Percentiles rank a stretch among this genome's conserved stretches.
Conservation (phyloP, 2,329 filamentous ascomycete genomes). For the Septoria petroselini region DNA sequence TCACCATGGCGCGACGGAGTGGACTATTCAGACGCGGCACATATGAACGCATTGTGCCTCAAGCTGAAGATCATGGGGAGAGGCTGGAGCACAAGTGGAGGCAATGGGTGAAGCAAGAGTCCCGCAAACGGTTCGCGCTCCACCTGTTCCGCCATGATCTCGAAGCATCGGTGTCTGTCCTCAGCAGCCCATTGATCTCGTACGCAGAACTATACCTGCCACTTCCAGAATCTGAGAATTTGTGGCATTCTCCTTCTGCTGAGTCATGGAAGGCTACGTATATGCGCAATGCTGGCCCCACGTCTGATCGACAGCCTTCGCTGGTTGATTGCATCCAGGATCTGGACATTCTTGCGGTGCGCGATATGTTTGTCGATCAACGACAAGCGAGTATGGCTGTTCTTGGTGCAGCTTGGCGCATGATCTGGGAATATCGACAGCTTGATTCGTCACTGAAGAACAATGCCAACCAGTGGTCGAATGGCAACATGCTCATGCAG, state of each 20-base stretch:
- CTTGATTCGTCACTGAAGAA: constrained; percentile 54
- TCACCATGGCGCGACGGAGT: constrained; percentile 55
- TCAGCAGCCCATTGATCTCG: constrained; percentile 63
- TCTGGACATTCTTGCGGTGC: constrained; percentile 51
- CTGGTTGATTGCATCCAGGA: constrained; percentile 58
- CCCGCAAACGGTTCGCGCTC: constrained; percentile 66
- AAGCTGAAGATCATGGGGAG: constrained; percentile 55
- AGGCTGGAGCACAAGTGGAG: constrained; percentile 63
- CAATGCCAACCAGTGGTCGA: constrained; percentile 45
- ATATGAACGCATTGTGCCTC: constrained; percentile 47
- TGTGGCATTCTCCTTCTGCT: constrained; percentile 66
- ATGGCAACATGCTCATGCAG: constrained; percentile 42
- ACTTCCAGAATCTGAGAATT: constrained; percentile 57
- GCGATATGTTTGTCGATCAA: constrained; percentile 54
- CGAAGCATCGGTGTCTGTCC: constrained; percentile 64
- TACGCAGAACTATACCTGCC: constrained; percentile 67
- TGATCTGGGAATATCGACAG: constrained; percentile 65
- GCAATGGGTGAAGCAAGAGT: constrained; percentile 62
- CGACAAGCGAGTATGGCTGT: constrained; percentile 59
- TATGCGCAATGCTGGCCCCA: constrained; percentile 42
- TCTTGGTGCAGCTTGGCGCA: constrained; percentile 62
- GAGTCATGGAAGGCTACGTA: constrained; percentile 63
- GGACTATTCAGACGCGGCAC: constrained; percentile 55
- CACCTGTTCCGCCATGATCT: constrained; percentile 64
- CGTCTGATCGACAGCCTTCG: constrained; percentile 48